Evolutionary conservation across 2,329 filamentous ascomycete genomes (phyloP), one percentile per base, ranked within the genome.

Genomic region (Endothia cerciana): DNA sequence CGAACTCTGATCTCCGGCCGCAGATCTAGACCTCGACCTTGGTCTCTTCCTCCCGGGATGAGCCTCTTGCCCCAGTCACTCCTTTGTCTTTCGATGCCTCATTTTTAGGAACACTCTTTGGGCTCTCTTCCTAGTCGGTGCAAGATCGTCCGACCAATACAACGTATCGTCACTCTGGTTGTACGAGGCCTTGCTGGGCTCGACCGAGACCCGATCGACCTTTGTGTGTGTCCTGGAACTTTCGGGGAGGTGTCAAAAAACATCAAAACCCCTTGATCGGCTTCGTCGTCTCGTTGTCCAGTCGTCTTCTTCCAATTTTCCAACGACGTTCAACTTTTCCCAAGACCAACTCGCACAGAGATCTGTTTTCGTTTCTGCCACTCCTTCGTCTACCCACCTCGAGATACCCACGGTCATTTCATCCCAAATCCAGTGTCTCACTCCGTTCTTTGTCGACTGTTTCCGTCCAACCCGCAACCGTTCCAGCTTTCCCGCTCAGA

Each of bases 1-100:
- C 36, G 30, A 58, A 64, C 40, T 45, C 61, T 64, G 25, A 53
- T 59, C 38, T 64, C 57, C 47, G 40, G 55, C 11, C 15, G 38
- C 38, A 22, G 51, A 61, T 60, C 62, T 65, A 47, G 43, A 59
- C 62, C 36, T 40, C 38, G 38, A 61, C 11, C 59, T 41, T 36
- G 43, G 36, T 43, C 25, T 64, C 43, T 49, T 45, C 11, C 60
- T 38, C 63, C 8, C 55, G 63, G 63, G 55, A 67, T 57, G 55
- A 61, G 36, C 47, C 53, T 49, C 19, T 11, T n/a, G 22, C n/a
- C 56, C 58, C 25, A 51, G 40, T 57, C 60, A 61, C 57, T 63
- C 64, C 60, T 66, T 68, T 63, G 64, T 66, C 61, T 25, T 28
- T 19, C 22, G 5, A 36, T 11, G 22, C 40, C 30, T 25, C 45